Percentiles rank a stretch among this genome's conserved stretches.
Evolutionary conservation across 1,284 basidiomycete genomes (phyloP).

Genomic region (Vanrija pseudolonga): DNA sequence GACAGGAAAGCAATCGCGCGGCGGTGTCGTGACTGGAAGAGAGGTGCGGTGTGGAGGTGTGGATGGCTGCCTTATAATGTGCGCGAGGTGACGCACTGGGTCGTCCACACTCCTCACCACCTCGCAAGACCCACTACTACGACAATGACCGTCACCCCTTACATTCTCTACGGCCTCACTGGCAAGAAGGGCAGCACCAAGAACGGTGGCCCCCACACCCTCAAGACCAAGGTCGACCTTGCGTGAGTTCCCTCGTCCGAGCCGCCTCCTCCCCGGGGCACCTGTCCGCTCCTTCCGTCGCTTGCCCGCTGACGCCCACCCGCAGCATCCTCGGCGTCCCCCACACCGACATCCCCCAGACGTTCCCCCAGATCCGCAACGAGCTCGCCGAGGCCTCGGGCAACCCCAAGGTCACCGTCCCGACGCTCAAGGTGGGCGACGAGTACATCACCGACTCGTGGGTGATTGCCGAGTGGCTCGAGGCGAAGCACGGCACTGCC

Average conservation of each 20-base stretch:
- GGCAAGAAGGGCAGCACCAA: too few relatives aligned
- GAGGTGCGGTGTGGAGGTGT: too few relatives aligned
- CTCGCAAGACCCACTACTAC: too few relatives aligned
- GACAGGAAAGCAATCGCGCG: too few relatives aligned
- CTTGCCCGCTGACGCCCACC: not conserved
- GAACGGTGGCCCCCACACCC: too few relatives aligned
- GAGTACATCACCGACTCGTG: constrained; percentile 27
- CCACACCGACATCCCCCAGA: constrained; percentile 5
- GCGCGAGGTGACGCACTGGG: too few relatives aligned
- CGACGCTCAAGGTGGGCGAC: constrained; percentile 22
- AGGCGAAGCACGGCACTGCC: constrained; percentile 15
- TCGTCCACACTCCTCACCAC: too few relatives aligned
- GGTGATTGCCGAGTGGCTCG: constrained; percentile 29
- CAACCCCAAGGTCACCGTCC: constrained; percentile 27
- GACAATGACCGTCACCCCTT: too few relatives aligned
- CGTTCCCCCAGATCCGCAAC: constrained; percentile 25
- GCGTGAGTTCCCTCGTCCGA: not conserved
- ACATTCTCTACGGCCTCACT: too few relatives aligned
- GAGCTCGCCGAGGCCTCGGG: constrained; percentile 22
- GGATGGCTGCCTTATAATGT: too few relatives aligned
- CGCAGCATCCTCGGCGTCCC: constrained; percentile 22
- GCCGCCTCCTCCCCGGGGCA: not conserved
- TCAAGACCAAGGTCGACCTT: constrained; percentile 4
- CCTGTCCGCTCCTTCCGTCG: not conserved
- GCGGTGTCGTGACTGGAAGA: too few relatives aligned